phyloP scores from a whole-genome alignment of 1,284 basidiomycete species.

The Hemileia vastatrix region DNA sequence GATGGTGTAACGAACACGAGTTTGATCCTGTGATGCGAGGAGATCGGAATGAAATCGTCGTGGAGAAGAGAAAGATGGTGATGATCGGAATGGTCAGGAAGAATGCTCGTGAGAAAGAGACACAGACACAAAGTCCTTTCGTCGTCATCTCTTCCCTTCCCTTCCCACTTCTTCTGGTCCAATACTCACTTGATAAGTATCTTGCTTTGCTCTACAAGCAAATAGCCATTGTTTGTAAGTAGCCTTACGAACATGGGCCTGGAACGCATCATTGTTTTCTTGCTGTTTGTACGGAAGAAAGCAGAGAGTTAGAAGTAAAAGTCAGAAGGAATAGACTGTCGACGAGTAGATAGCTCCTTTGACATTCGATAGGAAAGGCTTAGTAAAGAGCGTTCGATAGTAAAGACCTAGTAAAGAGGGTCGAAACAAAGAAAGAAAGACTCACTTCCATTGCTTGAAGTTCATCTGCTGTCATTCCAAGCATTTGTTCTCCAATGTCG shows the following conservation, averaged over 20 bases:
- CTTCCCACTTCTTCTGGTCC: too few species aligned
- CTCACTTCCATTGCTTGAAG: slow-evolving; percentile 49
- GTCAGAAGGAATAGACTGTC: too few species aligned
- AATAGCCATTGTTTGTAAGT: slow-evolving; percentile 7
- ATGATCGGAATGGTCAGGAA: background rate
- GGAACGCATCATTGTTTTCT: slow-evolving; percentile 3
- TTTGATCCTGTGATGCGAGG: slow-evolving; percentile 26
- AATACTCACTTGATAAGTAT: slow-evolving; percentile 18
- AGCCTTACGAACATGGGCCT: background rate
- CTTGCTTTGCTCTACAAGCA: slow-evolving; percentile 18
- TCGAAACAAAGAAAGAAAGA: too few species aligned
- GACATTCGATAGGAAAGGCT: too few species aligned
- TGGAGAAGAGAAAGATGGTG: background rate
- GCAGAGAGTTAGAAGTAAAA: too few species aligned
- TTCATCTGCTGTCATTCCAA: slow-evolving; percentile 67
- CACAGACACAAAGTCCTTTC: background rate
- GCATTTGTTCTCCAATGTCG: slow-evolving; percentile 68
- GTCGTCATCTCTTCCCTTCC: background rate
- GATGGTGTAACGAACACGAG: slow-evolving; percentile 39
- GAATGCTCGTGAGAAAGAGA: background rate
- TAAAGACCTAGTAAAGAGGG: too few species aligned
- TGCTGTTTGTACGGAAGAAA: too few species aligned
- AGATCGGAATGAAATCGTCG: background rate
- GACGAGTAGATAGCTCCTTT: too few species aligned
- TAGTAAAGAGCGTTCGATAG: too few species aligned